Percentiles rank a stretch among this genome's conserved stretches.
These are phyloP conservation scores for Neobulgaria alba DNA, from an alignment of 2,329 filamentous ascomycete genomes.

Conservation along the genomic window DNA sequence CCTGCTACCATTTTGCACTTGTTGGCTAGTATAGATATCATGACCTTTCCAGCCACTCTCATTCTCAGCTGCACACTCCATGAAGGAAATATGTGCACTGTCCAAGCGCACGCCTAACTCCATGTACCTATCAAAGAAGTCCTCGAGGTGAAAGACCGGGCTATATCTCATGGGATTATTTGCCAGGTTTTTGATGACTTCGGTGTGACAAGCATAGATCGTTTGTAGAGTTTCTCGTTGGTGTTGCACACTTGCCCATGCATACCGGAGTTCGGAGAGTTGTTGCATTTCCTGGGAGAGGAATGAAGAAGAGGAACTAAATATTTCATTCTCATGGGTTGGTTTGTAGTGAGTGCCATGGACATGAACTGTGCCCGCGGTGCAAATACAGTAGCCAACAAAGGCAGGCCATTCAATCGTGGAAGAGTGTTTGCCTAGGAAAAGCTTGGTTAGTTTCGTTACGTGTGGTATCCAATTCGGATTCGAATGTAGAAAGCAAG, in stretches of 20 bases:
- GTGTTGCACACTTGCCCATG: constrained; percentile 72
- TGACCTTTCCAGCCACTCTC: too few species aligned
- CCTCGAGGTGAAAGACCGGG: constrained; percentile 74
- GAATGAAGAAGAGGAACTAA: constrained; percentile 59
- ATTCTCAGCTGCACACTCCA: too few species aligned
- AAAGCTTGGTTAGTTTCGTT: not conserved
- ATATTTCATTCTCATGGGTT: constrained; percentile 33
- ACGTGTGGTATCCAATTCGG: too few species aligned
- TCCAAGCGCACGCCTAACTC: constrained; percentile 56
- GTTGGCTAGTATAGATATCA: constrained; percentile 39
- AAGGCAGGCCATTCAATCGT: constrained; percentile 80
- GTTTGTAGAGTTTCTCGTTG: constrained; percentile 71
- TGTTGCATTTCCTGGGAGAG: constrained; percentile 73
- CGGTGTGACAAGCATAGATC: constrained; percentile 70
- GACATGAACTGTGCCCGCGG: constrained; percentile 79
- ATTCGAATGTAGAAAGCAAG: too few species aligned
- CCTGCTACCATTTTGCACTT: too few species aligned
- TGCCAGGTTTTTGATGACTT: constrained; percentile 65
- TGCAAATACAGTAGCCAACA: constrained; percentile 79
- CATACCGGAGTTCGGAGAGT: constrained; percentile 62
- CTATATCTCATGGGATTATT: constrained; percentile 65
- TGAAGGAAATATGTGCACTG: constrained; percentile 63
- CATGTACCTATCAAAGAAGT: constrained; percentile 76
- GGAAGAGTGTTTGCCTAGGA: constrained; percentile 49
- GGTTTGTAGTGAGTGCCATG: constrained; percentile 71